phyloP scores from a whole-genome alignment of 108 stramenopile genomes.

The Asterionellopsis glacialis region DNA sequence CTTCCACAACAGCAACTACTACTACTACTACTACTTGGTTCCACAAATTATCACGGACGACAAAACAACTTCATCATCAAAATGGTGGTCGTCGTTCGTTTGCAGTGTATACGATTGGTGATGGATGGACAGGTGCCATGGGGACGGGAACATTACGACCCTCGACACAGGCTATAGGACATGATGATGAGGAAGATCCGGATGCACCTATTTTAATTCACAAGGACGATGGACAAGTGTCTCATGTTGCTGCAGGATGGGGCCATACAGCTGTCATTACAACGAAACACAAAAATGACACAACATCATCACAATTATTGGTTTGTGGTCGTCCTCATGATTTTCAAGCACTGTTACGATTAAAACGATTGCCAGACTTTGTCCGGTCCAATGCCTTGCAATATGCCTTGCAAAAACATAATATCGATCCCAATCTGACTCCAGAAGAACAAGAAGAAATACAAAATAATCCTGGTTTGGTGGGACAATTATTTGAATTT shows the following conservation, averaged over 20 bases:
- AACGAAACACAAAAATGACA: no score
- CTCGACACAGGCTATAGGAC: constrained; percentile 28
- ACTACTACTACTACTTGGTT: no score
- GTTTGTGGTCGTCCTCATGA: constrained; percentile 81
- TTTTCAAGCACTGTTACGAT: constrained; percentile 58
- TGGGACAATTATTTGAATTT: neutral
- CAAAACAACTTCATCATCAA: no score
- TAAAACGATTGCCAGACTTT: constrained; percentile 55
- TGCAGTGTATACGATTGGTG: constrained; percentile 67
- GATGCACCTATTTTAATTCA: constrained; percentile 17
- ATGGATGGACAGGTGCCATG: constrained; percentile 79
- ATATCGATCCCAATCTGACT: neutral
- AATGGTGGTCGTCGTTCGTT: no score
- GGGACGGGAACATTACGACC: constrained; percentile 24
- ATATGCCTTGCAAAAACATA: neutral
- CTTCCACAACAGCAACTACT: no score
- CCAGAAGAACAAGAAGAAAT: constrained; percentile 7
- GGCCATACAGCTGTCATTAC: constrained; percentile 63
- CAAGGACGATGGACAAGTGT: constrained; percentile 17
- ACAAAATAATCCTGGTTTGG: constrained; percentile 1
- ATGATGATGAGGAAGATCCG: constrained; percentile 41
- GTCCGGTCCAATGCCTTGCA: constrained; percentile 19
- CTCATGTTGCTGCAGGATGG: constrained; percentile 60
- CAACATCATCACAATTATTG: constrained; percentile 30
- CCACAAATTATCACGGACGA: no score